phyloP scores from a whole-genome alignment of 1,284 basidiomycete genomes.

The Rhizoctonia solani region DNA sequence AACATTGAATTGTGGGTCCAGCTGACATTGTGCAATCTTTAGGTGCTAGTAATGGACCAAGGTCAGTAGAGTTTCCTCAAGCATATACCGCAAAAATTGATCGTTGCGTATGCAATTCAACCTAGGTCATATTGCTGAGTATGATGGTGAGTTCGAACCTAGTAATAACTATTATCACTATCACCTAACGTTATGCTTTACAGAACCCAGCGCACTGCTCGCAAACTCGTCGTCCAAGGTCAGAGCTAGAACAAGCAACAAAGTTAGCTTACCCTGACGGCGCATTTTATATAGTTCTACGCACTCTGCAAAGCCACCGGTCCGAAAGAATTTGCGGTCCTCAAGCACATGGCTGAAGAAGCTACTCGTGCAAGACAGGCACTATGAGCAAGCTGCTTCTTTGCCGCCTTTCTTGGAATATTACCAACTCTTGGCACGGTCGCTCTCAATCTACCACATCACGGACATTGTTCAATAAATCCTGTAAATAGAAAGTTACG shows the following conservation, averaged over 20 bases:
- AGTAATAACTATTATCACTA: not conserved
- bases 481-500: too few species aligned
- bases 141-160: slow-evolving; percentile 60
- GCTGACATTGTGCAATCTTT: slow-evolving; percentile 11
- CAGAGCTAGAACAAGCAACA: not conserved
- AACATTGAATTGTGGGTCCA: slow-evolving; percentile 15
- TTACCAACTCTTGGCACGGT: not conserved
- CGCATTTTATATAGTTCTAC: slow-evolving; percentile 64
- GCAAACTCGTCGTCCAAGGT: slow-evolving; percentile 51
- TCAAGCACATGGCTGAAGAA: slow-evolving; percentile 47
- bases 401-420: not conserved
- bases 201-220: slow-evolving; percentile 64
- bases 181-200: not conserved
- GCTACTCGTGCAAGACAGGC: slow-evolving; percentile 7
- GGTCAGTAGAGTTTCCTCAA: slow-evolving; percentile 49
- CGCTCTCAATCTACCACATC: too few species aligned
- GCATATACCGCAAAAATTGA: not conserved
- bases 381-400: not conserved
- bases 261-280: not conserved
- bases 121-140: slow-evolving; percentile 71
- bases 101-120: slow-evolving; percentile 42
- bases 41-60: slow-evolving; percentile 88
- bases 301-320: slow-evolving; percentile 82
- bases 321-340: slow-evolving; percentile 72
- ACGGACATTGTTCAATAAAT: too few species aligned